Evolutionary conservation across 1,284 basidiomycete species (phyloP), one percentile per base, ranked within the genome.

Genomic region (Apiotrichum veenhuisii): DNA sequence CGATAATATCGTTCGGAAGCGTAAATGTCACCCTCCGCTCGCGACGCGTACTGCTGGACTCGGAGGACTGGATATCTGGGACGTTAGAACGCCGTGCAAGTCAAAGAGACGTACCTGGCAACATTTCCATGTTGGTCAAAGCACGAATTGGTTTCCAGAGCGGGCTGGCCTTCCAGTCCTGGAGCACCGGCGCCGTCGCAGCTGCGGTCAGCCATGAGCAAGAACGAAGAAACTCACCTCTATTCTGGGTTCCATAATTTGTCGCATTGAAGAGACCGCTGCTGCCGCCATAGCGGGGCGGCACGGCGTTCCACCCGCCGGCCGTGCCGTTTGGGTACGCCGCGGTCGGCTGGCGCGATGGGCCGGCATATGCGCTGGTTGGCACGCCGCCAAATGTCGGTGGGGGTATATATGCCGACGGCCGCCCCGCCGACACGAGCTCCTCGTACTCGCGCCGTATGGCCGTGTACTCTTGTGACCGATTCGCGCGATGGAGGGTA

Each of bases 101-200:
- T 2, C 7, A n/a, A 18, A 34, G 46, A 64, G 34, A 30, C 49
- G 22, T 47, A 72, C 71, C 66, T 11, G 73, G 73, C 17, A 77
- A 54, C 33, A 50, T 44, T 46, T 72, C 68, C 69, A 75, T 71
- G 22, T 58, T 59, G 0, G 72, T 70, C 40, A 76, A 43, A 0
- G 76, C 76, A 50, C 65, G 65, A 36, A 76, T 58, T 4, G 74
- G 72, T 54, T 71, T 76, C 73, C 74, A 77, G 66, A 75, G 68
- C 1, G 76, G 74, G 41, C 69, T 73, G 3, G 64, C 30, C 55
- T 74, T 75, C 76, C 76, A 77, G 36, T 75, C 70, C 17, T 59
- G 61, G 20, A 76, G 52, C 0, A 41, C 50, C 1, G 59, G 33
- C 8, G 4, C 33, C 17, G n/a, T 36, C 7, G 46, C 18, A 14